These are phyloP conservation scores for Hibiscus syriacus DNA, from an alignment of 345 rosid genomes.

Conservation along the genomic window DNA sequence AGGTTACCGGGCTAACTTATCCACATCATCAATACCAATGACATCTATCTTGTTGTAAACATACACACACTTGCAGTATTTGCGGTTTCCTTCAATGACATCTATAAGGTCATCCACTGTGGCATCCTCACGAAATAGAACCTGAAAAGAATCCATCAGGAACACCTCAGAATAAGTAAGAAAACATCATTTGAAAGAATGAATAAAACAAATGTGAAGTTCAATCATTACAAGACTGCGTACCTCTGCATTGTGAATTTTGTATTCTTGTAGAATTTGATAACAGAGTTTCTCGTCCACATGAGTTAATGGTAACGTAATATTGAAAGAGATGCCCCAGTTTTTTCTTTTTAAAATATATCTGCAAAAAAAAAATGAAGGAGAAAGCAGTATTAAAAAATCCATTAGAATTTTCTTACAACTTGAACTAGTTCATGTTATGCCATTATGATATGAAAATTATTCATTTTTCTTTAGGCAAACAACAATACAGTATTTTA, in stretches of 20 bases:
- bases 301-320: no score
- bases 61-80: conserved; percentile 86
- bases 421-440: neutral
- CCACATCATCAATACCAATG: conserved; percentile 91
- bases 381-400: neutral
- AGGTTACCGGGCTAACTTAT: conserved; percentile 82
- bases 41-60: conserved; percentile 98
- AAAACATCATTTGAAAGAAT: neutral
- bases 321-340: conserved; percentile 96
- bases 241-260: no score
- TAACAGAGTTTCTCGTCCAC: no score
- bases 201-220: neutral
- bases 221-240: neutral
- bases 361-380: conserved; percentile 38
- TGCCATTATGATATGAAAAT: neutral
- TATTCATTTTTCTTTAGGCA: neutral
- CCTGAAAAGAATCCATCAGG: no score
- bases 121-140: no score
- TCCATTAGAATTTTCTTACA: neutral
- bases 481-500: neutral
- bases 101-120: no score
- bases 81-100: no score
- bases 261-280: no score
- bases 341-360: conserved; percentile 91
- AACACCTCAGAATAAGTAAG: neutral